A percentile compares a stretch with the other conserved stretches of the same genome.
phyloP scores from a whole-genome alignment of 2,329 filamentous ascomycete genomes.

The Colletotrichum brevisporum region DNA sequence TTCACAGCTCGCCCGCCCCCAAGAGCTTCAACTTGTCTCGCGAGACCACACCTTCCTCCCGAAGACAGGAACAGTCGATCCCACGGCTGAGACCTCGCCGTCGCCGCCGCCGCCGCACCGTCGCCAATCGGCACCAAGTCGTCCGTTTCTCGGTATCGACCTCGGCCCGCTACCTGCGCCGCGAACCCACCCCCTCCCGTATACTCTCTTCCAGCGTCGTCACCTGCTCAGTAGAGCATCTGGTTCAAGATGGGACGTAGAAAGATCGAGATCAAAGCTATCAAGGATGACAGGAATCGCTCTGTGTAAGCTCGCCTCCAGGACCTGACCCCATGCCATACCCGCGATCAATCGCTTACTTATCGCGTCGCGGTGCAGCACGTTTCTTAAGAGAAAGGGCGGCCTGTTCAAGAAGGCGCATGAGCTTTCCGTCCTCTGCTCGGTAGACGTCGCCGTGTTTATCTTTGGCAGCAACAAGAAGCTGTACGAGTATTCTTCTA shows the following conservation, averaged over 20 bases:
- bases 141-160: slow-evolving; percentile 18
- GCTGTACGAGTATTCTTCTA: slow-evolving; percentile 96
- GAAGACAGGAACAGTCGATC: slow-evolving; percentile 24
- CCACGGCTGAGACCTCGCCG: slow-evolving; percentile 34
- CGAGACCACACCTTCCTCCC: slow-evolving; percentile 10
- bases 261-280: slow-evolving; percentile 99
- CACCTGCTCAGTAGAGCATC: slow-evolving; percentile 16
- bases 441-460: slow-evolving; percentile 97
- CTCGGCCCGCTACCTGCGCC: slow-evolving; percentile 6
- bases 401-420: slow-evolving; percentile 99
- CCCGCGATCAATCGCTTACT: slow-evolving; percentile 18
- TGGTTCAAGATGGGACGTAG: slow-evolving; percentile 84
- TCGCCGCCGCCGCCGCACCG: slow-evolving; percentile 17
- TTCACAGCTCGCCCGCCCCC: slow-evolving; percentile 13
- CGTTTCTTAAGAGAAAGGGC: slow-evolving; percentile 98
- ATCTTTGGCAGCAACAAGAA: slow-evolving; percentile 99
- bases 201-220: neutral
- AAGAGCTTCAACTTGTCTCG: slow-evolving; percentile 34
- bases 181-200: slow-evolving; percentile 3
- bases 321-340: neutral
- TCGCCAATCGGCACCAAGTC: slow-evolving; percentile 31
- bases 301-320: slow-evolving; percentile 81
- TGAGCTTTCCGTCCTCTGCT: slow-evolving; percentile 97
- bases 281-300: slow-evolving; percentile 98
- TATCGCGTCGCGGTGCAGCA: slow-evolving; percentile 67